Evolutionary conservation across 2,329 filamentous ascomycete genomes (phyloP).

Genomic region (Trichoderma oligosporum): DNA sequence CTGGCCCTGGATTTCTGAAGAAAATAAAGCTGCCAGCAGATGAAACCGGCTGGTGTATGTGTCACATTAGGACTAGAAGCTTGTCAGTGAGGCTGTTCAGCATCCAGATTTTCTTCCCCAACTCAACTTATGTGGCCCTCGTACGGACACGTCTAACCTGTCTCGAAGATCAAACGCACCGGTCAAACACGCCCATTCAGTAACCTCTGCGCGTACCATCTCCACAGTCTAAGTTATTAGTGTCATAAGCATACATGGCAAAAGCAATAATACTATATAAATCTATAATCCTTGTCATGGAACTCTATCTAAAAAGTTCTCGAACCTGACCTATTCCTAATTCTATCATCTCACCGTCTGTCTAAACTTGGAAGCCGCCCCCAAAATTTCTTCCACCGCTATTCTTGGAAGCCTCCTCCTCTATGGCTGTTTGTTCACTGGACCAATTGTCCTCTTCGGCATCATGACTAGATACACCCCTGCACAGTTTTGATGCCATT

Average conservation of each 20-base stretch:
- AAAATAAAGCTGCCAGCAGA: slow-evolving; percentile 12
- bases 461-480: not conserved
- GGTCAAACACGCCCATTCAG: not conserved
- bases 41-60: slow-evolving; percentile 7
- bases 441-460: not conserved
- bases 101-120: not conserved
- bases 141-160: not conserved
- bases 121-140: not conserved
- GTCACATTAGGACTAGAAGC: slow-evolving; percentile 12
- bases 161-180: not conserved
- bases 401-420: not conserved
- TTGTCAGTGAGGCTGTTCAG: slow-evolving; percentile 13
- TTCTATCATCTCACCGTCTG: not conserved
- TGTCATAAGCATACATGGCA: not conserved
- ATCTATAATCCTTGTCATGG: not conserved
- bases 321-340: not conserved
- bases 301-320: not conserved
- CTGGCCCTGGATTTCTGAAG: not conserved
- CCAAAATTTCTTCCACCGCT: not conserved
- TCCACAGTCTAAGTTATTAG: not conserved
- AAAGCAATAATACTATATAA: too few relatives aligned
- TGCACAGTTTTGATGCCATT: not conserved
- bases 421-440: slow-evolving; percentile 1
- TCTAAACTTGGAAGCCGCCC: not conserved
- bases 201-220: not conserved